phyloP scores from a whole-genome alignment of 805 yeast species.

The Clavispora vitiphila region DNA sequence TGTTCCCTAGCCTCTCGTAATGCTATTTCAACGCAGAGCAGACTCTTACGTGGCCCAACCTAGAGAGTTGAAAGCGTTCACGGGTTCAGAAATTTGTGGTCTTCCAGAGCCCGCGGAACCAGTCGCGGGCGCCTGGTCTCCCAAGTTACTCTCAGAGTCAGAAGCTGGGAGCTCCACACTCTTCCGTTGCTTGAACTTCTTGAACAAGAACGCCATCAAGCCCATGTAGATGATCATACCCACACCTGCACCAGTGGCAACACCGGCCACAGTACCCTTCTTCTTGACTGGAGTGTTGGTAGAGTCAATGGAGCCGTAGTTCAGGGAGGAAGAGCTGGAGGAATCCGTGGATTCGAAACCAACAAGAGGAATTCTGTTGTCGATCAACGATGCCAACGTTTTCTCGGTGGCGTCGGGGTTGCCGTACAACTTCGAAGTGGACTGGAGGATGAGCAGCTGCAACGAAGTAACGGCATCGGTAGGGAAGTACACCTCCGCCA shows the following conservation, averaged over 20 bases:
- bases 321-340: conserved; percentile 6
- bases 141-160: conserved; percentile 35
- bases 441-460: conserved; percentile 43
- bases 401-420: conserved; percentile 52
- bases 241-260: conserved; percentile 75
- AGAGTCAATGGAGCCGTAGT: conserved; percentile 35
- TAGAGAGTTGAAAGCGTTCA: conserved; percentile 63
- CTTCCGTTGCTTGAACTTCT: conserved; percentile 41
- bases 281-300: conserved; percentile 12
- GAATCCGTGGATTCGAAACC: conserved; percentile 29
- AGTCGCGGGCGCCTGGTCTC: conserved; percentile 9
- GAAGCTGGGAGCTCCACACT: conserved; percentile 35
- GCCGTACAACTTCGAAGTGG: conserved; percentile 55
- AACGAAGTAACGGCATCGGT: conserved; percentile 43
- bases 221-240: conserved; percentile 69
- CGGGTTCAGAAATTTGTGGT: conserved; percentile 58
- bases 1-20: background rate
- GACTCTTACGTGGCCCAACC: conserved; percentile 46
- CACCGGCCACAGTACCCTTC: conserved; percentile 58
- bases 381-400: conserved; percentile 65
- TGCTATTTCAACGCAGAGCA: background rate
- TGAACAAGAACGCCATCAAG: conserved; percentile 51
- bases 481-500: conserved; percentile 86
- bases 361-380: conserved; percentile 57
- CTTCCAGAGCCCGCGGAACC: conserved; percentile 18